Base-by-base conservation (phyloP, 768 basidiomycete genomes). In the Chalciporus chontae region DNA sequence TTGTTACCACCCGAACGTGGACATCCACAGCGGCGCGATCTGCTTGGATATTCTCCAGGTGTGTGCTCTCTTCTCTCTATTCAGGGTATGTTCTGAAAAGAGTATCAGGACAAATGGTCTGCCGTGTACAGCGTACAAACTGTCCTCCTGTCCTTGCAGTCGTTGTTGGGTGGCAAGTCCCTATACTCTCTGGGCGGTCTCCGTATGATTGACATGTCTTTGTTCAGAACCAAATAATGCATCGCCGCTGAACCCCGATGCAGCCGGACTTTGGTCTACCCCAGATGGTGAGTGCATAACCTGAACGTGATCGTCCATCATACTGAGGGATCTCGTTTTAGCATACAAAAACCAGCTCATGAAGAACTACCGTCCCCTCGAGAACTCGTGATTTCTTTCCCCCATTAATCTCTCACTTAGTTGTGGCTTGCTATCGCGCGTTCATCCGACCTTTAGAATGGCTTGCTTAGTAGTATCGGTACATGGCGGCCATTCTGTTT, bases 111-210 rank as follows among this genome's bases (percentile, higher is more conserved):
- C 69, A 90, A 93, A 63, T 94, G 92, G 93, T 90, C 89, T 3
- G 91, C 93, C 7, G 87, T 94, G 1, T 92, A 94, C 67, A 90
- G 88, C 51, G 92, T 94, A 31, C 89, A 92, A 56, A 93, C 90
- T 0, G 87, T 95, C 37, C 77, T 95, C 17, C 71, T 94, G 8
- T 94, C 92, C 11, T 68, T 95, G 48, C 93, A 95, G 63, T 90
- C 87, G 9, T 72, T 95, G 32, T 77, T 95, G 41, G 92, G 92
- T 58, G 91, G 91, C 91, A 59, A 34, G 80, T 69, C n/a, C 2
- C 11, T 7, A 37, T 43, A 17, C 23, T 40, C 32, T 42, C 40
- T 5, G 42, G n/a, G 15, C n/a, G 34, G 14, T 44, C 17, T 48
- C 31, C 23, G 26, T 11, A 15, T 45, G 37, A 46, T 17, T 47